Conservation (phyloP, 495 filamentous ascomycete species). For the Sphaerosporella brunnea region DNA sequence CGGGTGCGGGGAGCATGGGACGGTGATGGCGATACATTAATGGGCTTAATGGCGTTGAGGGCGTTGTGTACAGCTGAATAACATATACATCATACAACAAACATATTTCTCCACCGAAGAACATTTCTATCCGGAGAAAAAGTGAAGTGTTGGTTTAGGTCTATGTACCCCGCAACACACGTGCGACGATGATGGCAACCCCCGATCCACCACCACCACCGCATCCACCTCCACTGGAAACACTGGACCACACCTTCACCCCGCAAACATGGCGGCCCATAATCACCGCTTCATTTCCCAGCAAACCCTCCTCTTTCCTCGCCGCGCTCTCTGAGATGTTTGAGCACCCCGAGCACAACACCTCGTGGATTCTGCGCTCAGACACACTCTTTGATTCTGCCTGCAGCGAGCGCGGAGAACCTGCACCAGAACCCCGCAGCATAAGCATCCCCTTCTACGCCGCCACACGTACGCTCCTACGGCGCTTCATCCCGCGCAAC, state of each 20-base stretch:
- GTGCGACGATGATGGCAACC: background rate
- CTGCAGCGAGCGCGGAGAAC: no score
- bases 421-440: constrained; percentile 24
- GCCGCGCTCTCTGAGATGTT: constrained; percentile 55
- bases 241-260: background rate
- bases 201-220: background rate
- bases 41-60: no score
- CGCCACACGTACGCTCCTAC: constrained; percentile 43
- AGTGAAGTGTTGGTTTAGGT: no score
- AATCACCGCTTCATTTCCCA: constrained; percentile 37
- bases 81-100: no score
- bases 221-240: background rate
- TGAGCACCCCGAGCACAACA: constrained; percentile 72
- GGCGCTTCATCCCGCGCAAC: constrained; percentile 67
- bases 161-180: no score
- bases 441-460: constrained; percentile 35
- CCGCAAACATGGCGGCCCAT: constrained; percentile 33
- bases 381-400: constrained; percentile 52
- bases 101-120: no score
- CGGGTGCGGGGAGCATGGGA: background rate
- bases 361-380: constrained; percentile 64
- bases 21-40: background rate
- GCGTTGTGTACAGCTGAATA: no score
- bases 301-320: constrained; percentile 40
- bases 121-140: no score